Base-by-base conservation (phyloP, 2,329 filamentous ascomycete species). In the Aspergillus ochraceus region DNA sequence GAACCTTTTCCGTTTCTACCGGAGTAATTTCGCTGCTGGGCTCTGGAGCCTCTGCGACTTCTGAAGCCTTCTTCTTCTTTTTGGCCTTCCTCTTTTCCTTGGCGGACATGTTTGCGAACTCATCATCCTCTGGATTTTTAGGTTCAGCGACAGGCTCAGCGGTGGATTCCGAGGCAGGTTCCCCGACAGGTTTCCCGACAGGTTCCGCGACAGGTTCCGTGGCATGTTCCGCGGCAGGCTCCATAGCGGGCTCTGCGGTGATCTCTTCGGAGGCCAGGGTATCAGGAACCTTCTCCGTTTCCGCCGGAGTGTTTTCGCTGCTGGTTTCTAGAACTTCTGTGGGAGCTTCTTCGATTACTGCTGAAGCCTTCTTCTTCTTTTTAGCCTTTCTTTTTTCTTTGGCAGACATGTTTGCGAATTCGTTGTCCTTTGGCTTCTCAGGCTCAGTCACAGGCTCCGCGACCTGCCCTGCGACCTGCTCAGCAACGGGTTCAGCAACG, bases 311-410 rank as follows among this genome's bases (percentile, higher is more conserved):
- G 14, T 52, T 30, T 4, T 55, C 55, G 11, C 17, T 24, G 9
- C 9, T n/a, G 3, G 39, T 4, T 12, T 53, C 58, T 24, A 57
- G 14, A 22, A 22, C 24, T 29, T 20, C 26, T 11, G 53, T n/a
- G 47, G 39, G 14, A 52, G 66, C 65, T 49, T 70, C 59, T 60
- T 69, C 66, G 26, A 52, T 61, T 61, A 64, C 57, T 50, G 66
- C 63, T 29, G 64, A 47, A 2, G 51, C 61, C 46, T 65, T 63
- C 62, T 67, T 69, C 68, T 74, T 69, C 65, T 82, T 82, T 64
- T 82, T 83, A 11, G 72, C 78, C 64, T 81, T 83, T 66, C 80
- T 77, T 61, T 77, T 80, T 58, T 70, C 68, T 53, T 78, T 73
- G 42, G 72, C 63, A 8, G 74, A 70, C 63, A 72, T 73, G 61